Evolutionary conservation across 441 rosid species (phyloP), one percentile per base, ranked within the genome.

Genomic region (Euphorbia corollata): DNA sequence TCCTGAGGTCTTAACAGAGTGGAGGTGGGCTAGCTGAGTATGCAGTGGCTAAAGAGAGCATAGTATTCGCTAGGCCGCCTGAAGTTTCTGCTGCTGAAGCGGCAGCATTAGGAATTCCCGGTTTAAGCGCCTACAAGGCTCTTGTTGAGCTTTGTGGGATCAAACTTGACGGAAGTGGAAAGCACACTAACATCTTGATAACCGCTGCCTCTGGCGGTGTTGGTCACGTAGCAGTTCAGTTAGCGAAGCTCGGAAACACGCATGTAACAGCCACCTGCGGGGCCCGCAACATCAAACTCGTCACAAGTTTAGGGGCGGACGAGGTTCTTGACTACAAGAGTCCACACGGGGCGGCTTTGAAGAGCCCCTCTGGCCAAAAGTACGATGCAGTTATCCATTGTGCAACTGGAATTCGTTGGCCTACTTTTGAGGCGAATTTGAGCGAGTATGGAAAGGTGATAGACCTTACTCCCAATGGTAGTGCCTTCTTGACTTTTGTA

Each of bases 201-300:
- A 91, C 91, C 6, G 91, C 97, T 34, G 93, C 89, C 57, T 91
- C 96, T 0, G 97, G 96, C 2, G 91, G 91, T 0, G 97, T 91
- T 0, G 93, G 97, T 45, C 91, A 83, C 67, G 85, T 84, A 12
- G 89, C 88, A 0, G 88, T 88, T 65, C 95, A 88, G 68, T 64
- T 90, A 0, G 92, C 91, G 3, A 90, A 90, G 75, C 87, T 84
- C 43, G 95, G 80, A 32, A 88, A 88, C 73, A 77, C 90, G 10
- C 88, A 88, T 27, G 95, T 86, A 66, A 88, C 92, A 0, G 92
- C 95, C 48, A 87, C 95, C 9, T 87, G 89, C 16, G 91, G 91
- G 12, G 85, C 88, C 0, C 82, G 88, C 51, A 86, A 88, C 80
- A 55, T 85, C 2, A 85, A 83, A 64, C 66, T 88, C 2, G 88